These are phyloP conservation scores for Lactuca sativa DNA, from an alignment of 129 eudicot species.

Conservation along the genomic window DNA sequence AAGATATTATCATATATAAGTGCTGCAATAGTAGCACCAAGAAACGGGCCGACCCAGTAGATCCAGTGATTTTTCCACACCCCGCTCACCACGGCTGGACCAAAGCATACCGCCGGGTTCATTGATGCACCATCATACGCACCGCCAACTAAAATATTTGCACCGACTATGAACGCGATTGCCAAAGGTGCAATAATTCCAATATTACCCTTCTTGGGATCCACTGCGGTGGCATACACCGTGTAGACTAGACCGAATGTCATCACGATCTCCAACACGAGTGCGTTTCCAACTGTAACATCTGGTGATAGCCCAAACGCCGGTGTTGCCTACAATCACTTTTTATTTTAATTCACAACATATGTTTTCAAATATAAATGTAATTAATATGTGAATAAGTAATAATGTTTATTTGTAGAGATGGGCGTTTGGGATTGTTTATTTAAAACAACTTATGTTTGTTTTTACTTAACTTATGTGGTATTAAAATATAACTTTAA, in stretches of 20 bases:
- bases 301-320: constrained; percentile 59
- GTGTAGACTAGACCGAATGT: constrained; percentile 75
- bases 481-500: too few relatives aligned
- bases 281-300: constrained; percentile 55
- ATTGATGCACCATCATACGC: constrained; percentile 79
- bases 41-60: constrained; percentile 69
- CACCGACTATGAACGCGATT: constrained; percentile 74
- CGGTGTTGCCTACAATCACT: constrained; percentile 49
- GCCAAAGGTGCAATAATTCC: constrained; percentile 72
- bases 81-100: constrained; percentile 82
- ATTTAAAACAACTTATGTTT: too few relatives aligned
- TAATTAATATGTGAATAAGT: background rate
- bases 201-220: constrained; percentile 67
- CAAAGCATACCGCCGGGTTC: constrained; percentile 80
- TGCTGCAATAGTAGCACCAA: constrained; percentile 69
- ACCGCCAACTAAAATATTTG: constrained; percentile 78
- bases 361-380: background rate
- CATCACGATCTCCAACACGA: constrained; percentile 72
- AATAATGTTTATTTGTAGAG: background rate
- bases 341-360: background rate
- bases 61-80: constrained; percentile 70
- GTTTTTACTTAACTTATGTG: too few relatives aligned
- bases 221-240: constrained; percentile 72
- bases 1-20: constrained; percentile 58
- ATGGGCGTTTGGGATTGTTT: too few relatives aligned